Evolutionary conservation across 768 basidiomycete genomes (phyloP).

Genomic region (Panus rudis): DNA sequence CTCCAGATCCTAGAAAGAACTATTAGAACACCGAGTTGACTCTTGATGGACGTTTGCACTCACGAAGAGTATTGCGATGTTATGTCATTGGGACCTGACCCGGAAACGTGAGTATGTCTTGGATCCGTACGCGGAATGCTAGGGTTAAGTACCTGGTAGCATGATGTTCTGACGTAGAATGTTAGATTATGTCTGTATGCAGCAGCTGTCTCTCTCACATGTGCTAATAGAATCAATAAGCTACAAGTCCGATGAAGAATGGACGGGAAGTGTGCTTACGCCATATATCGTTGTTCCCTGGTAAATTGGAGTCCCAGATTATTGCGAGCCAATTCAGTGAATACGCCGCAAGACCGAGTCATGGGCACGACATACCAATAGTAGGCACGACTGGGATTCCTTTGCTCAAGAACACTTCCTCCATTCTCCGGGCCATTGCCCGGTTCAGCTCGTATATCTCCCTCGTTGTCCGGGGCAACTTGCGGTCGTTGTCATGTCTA

Average conservation of each 20-base stretch:
- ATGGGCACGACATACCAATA: conserved; percentile 43
- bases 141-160: conserved; percentile 41
- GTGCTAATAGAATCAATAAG: too few species aligned
- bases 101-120: conserved; percentile 1
- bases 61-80: conserved; percentile 53
- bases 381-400: conserved; percentile 79
- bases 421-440: conserved; percentile 61
- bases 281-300: conserved; percentile 91
- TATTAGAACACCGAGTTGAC: background rate
- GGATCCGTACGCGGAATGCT: conserved; percentile 4
- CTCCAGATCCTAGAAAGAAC: conserved; percentile 61
- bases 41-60: background rate
- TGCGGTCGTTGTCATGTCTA: conserved; percentile 82
- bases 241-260: background rate
- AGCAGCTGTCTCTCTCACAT: conserved; percentile 37
- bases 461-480: conserved; percentile 68
- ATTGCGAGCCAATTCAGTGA: too few species aligned
- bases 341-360: conserved; percentile 2
- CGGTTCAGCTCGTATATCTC: conserved; percentile 79
- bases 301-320: too few species aligned
- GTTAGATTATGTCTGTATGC: too few species aligned
- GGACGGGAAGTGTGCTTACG: conserved; percentile 41
- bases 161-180: conserved; percentile 49
- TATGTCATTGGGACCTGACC: conserved; percentile 59
- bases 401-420: conserved; percentile 56